These are phyloP conservation scores for Penicillium capsulatum DNA, from an alignment of 2,329 filamentous ascomycete species.

Conservation along the genomic window DNA sequence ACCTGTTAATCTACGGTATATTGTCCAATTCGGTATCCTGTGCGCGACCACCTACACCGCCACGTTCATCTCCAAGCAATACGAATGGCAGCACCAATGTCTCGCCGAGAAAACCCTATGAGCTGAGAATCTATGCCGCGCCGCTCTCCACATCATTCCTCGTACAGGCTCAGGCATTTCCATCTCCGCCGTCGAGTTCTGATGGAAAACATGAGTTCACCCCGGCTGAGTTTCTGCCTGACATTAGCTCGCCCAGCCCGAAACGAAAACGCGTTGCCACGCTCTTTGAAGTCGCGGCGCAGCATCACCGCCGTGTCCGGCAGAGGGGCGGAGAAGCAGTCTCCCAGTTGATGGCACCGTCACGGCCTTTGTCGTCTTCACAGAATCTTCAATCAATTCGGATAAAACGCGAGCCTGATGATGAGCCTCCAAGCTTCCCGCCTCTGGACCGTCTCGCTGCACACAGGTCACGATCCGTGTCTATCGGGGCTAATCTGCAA, in stretches of 20 bases:
- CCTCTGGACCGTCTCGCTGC: conserved; percentile 27
- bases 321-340: conserved; percentile 40
- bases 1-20: conserved; percentile 39
- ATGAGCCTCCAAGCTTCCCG: conserved; percentile 22
- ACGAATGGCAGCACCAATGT: conserved; percentile 10
- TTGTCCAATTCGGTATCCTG: conserved; percentile 29
- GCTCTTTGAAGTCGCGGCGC: conserved; percentile 40
- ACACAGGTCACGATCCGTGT: conserved; percentile 33
- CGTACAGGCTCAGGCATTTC: conserved; percentile 31
- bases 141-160: conserved; percentile 35
- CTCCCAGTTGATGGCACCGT: conserved; percentile 38
- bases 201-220: conserved; percentile 13
- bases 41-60: conserved; percentile 34
- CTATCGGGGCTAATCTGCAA: conserved; percentile 27
- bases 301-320: conserved; percentile 40
- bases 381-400: conserved; percentile 30
- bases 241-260: conserved; percentile 38
- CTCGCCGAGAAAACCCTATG: conserved; percentile 17
- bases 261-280: conserved; percentile 43
- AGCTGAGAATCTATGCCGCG: conserved; percentile 37
- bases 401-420: conserved; percentile 37
- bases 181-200: conserved; percentile 30
- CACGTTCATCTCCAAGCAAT: conserved; percentile 31
- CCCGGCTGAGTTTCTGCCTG: conserved; percentile 36
- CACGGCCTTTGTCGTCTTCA: conserved; percentile 26